Evolutionary conservation across 352 stramenopile genomes (phyloP).

Genomic region (Phytopythium montanum): DNA sequence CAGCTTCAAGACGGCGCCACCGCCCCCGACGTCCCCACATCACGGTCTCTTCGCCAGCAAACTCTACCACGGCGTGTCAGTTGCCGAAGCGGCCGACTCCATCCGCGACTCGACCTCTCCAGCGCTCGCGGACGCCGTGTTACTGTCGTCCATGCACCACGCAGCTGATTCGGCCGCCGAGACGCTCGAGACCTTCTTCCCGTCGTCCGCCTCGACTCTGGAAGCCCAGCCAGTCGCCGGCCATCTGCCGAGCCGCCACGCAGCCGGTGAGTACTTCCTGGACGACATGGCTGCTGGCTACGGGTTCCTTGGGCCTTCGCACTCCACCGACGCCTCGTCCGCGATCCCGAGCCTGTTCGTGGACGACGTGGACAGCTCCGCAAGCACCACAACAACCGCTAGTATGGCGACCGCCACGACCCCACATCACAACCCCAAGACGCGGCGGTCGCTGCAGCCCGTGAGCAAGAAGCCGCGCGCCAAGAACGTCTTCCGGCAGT

Average conservation of each 20-base stretch:
- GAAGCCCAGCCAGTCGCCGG: constrained; percentile 30
- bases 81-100: background rate
- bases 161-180: constrained; percentile 12
- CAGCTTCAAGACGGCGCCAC: constrained; percentile 26
- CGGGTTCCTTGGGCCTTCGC: background rate
- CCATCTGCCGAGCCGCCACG: constrained; percentile 23
- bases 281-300: constrained; percentile 2
- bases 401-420: constrained; percentile 14
- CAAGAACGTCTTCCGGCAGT: constrained; percentile 74
- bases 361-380: constrained; percentile 20
- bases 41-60: constrained; percentile 5
- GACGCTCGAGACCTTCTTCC: background rate
- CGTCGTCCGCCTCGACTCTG: constrained; percentile 1
- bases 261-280: constrained; percentile 5
- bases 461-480: constrained; percentile 58
- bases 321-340: background rate
- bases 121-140: constrained; percentile 33
- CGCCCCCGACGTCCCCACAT: constrained; percentile 9
- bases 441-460: constrained; percentile 20
- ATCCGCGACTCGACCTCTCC: background rate
- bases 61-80: constrained; percentile 1
- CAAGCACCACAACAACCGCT: constrained; percentile 16
- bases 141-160: constrained; percentile 51
- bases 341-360: constrained; percentile 23
- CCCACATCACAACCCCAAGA: constrained; percentile 12